Conservation (phyloP, 1,284 basidiomycete species). For the Apiotrichum brassicae region DNA sequence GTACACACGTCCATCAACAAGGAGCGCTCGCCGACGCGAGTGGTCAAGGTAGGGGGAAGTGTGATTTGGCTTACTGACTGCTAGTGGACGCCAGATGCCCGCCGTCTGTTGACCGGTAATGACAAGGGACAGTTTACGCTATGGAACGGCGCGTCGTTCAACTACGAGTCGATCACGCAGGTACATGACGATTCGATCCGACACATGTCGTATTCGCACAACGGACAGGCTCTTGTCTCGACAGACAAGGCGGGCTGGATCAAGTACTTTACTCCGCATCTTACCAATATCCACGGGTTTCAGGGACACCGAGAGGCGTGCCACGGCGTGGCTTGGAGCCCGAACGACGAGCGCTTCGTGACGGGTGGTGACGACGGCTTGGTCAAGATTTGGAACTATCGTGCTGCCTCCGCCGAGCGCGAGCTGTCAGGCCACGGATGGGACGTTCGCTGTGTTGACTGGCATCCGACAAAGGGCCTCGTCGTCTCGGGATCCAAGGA, state of each 20-base stretch:
- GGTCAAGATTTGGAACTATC: conserved; percentile 91
- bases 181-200: conserved; percentile 94
- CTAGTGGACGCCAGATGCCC: conserved; percentile 93
- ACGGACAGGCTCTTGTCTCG: conserved; percentile 83
- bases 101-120: conserved; percentile 87
- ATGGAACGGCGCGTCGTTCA: conserved; percentile 98
- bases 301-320: conserved; percentile 84
- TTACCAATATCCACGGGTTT: conserved; percentile 96
- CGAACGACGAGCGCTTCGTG: conserved; percentile 84
- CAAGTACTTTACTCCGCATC: conserved; percentile 98
- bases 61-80: no score
- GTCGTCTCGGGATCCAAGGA: conserved; percentile 94
- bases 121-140: conserved; percentile 97
- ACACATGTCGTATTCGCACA: conserved; percentile 80
- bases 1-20: conserved; percentile 99
- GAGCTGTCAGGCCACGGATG: conserved; percentile 85
- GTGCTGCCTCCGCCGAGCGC: conserved; percentile 80
- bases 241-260: conserved; percentile 89
- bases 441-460: conserved; percentile 97
- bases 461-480: conserved; percentile 94
- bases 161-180: conserved; percentile 97
- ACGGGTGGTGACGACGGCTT: conserved; percentile 92
- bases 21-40: conserved; percentile 91
- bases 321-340: conserved; percentile 82
- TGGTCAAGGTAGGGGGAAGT: conserved; percentile 70